These are phyloP conservation scores for Chlamydomonas sp. DNA, from an alignment of 139 green algal genomes.

Conservation along the genomic window DNA sequence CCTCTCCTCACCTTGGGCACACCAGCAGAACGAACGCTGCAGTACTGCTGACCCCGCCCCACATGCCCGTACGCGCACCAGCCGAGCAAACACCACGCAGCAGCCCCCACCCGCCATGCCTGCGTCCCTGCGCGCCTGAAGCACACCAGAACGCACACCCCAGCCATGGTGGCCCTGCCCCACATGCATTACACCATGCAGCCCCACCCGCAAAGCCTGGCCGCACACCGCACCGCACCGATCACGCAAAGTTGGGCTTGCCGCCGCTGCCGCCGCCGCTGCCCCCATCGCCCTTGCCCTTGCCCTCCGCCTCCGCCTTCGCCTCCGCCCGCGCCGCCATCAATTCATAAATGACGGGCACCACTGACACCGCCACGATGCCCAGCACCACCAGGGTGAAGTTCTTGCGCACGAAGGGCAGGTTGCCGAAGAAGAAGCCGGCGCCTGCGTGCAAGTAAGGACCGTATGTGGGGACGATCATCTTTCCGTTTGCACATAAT, in stretches of 20 bases:
- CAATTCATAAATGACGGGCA: constrained; percentile 84
- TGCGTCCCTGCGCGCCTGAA: no score
- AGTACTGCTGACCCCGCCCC: no score
- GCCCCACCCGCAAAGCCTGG: no score
- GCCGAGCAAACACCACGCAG: no score
- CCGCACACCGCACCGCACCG: neutral
- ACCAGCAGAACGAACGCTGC: no score
- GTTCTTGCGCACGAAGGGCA: constrained; percentile 92
- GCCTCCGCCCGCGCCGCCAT: constrained; percentile 32
- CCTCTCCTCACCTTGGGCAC: no score
- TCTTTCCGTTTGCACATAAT: neutral
- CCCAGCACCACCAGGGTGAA: constrained; percentile 89
- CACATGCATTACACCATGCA: no score
- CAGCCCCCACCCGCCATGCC: no score
- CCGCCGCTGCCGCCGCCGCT: neutral
- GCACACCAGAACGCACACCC: no score
- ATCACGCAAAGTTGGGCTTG: constrained; percentile 19
- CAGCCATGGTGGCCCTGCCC: no score
- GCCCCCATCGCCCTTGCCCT: neutral
- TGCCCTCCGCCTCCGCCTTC: constrained; percentile 10
- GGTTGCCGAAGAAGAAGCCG: constrained; percentile 91
- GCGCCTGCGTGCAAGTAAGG: constrained; percentile 30
- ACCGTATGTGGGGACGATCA: no score
- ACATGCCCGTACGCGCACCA: no score
- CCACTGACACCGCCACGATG: constrained; percentile 85